phyloP scores from a whole-genome alignment of 129 eudicot species.

The Smallanthus sonchifolius region DNA sequence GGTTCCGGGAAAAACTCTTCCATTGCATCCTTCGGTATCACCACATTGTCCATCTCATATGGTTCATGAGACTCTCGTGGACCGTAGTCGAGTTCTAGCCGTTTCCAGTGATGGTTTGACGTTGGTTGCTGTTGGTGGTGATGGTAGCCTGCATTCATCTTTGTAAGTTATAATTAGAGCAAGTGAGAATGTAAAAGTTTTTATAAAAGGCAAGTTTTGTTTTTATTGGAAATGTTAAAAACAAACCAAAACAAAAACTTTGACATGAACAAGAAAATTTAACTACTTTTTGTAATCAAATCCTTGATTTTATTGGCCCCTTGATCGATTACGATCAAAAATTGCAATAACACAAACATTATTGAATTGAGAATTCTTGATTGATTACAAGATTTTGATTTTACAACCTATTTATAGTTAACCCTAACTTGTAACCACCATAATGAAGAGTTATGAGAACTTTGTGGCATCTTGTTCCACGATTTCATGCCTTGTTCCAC shows the following conservation, averaged over 20 bases:
- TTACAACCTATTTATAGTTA: no score
- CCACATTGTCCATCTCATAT: constrained; percentile 36
- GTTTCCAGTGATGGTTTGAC: background rate
- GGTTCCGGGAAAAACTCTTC: constrained; percentile 48
- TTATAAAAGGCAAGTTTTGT: constrained; percentile 5
- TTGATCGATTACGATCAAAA: no score
- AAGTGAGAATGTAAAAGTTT: background rate
- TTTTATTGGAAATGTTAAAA: constrained; percentile 24
- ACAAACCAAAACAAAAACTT: background rate
- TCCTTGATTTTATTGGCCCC: constrained; percentile 16
- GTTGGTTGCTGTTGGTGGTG: background rate
- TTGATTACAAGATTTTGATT: no score
- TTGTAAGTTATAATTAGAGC: constrained; percentile 27
- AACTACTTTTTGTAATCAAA: constrained; percentile 9
- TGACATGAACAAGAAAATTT: constrained; percentile 19
- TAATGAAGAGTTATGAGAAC: no score
- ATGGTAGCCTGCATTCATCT: background rate
- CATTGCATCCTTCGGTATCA: constrained; percentile 54
- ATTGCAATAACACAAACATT: no score
- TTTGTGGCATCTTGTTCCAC: no score
- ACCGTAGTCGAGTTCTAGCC: no score
- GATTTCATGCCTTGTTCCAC: no score
- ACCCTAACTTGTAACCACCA: no score
- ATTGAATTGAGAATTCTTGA: no score
- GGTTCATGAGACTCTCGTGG: no score